Evolutionary conservation across 2,329 filamentous ascomycete species (phyloP).

Genomic region (Trichoderma hamatum): DNA sequence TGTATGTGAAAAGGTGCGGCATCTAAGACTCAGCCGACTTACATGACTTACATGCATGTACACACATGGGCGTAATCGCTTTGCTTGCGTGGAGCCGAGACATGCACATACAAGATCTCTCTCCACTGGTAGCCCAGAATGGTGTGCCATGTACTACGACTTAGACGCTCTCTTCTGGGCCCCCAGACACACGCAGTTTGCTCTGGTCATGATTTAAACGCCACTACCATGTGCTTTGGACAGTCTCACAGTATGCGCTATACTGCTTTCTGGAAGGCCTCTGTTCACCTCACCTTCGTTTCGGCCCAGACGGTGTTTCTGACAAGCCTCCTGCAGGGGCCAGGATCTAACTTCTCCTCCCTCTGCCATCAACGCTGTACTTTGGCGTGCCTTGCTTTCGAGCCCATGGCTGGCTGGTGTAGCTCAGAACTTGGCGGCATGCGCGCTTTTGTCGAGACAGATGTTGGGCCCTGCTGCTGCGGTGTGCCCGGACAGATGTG

Average conservation of each 20-base stretch:
- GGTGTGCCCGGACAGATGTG: constrained; percentile 23
- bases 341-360: constrained; percentile 5
- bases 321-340: constrained; percentile 21
- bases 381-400: constrained; percentile 22
- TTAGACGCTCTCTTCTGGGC: background rate
- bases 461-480: constrained; percentile 2
- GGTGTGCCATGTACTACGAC: background rate
- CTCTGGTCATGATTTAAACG: constrained; percentile 8
- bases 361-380: constrained; percentile 18
- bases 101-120: background rate
- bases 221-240: constrained; percentile 15
- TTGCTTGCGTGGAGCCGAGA: background rate
- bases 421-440: background rate
- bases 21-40: constrained; percentile 7
- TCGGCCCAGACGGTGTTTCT: background rate
- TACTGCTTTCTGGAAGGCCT: constrained; percentile 23
- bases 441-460: constrained; percentile 17
- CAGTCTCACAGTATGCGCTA: background rate
- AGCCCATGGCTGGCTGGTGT: background rate
- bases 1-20: constrained; percentile 4
- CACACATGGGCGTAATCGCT: background rate
- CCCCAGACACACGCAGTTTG: background rate
- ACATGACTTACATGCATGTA: background rate
- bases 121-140: background rate
- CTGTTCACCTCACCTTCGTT: constrained; percentile 2